Evolutionary conservation across 148 eudicot species (phyloP).

Genomic region (Rhododendron vialii): DNA sequence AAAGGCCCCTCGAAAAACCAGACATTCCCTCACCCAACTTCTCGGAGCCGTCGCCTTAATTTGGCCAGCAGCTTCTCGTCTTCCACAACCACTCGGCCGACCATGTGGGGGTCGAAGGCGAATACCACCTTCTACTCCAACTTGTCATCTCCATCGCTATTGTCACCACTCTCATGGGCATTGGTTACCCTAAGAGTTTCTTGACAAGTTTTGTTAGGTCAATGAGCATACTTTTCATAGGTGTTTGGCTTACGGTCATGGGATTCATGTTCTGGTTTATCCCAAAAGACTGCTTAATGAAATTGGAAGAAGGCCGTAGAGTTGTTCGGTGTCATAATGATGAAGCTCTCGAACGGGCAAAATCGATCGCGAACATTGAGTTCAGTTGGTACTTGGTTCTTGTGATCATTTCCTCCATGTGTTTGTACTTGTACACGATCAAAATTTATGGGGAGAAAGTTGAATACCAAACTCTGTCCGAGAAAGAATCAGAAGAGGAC

Average conservation of each 20-base stretch:
- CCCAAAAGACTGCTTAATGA: slow-evolving; percentile 62
- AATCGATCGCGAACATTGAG: slow-evolving; percentile 64
- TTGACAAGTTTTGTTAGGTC: slow-evolving; percentile 50
- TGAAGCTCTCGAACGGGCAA: slow-evolving; percentile 60
- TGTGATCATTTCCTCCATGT: slow-evolving; percentile 35
- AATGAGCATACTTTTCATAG: slow-evolving; percentile 55
- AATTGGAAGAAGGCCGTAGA: slow-evolving; percentile 52
- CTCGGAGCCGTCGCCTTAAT: slow-evolving; percentile 42
- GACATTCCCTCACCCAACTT: slow-evolving; percentile 41
- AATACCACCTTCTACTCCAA: slow-evolving; percentile 82
- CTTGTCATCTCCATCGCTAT: slow-evolving; percentile 17
- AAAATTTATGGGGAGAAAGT: slow-evolving; percentile 20
- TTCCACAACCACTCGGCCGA: slow-evolving; percentile 84
- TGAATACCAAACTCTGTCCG: slow-evolving; percentile 29
- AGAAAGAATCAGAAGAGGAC: slow-evolving; percentile 18
- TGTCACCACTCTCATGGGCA: slow-evolving; percentile 28
- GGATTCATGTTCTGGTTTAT: slow-evolving; percentile 69
- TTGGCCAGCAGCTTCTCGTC: slow-evolving; percentile 58
- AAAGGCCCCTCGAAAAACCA: slow-evolving; percentile 13
- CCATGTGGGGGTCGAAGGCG: slow-evolving; percentile 89
- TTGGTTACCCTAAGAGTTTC: slow-evolving; percentile 30
- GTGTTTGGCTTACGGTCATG: slow-evolving; percentile 74
- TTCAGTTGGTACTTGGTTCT: slow-evolving; percentile 70
- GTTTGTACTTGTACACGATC: slow-evolving; percentile 39
- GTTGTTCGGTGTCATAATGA: slow-evolving; percentile 57